Conservation (phyloP, 805 yeast genomes). For the Yamadazyma laniorum region DNA sequence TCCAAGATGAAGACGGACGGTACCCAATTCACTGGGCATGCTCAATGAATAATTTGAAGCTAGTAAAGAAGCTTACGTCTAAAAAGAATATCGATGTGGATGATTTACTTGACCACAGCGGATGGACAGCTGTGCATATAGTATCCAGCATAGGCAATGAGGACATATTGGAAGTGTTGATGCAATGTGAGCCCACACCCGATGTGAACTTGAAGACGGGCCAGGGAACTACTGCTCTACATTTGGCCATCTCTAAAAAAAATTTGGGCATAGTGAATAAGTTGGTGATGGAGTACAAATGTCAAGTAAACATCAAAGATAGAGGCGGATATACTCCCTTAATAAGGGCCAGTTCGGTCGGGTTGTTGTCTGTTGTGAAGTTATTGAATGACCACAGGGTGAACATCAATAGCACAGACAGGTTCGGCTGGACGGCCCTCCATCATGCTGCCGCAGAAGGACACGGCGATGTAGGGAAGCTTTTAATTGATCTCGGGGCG, state of each 20-base stretch:
- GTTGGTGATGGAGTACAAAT: slow-evolving; percentile 54
- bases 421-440: slow-evolving; percentile 78
- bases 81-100: slow-evolving; percentile 55
- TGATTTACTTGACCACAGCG: slow-evolving; percentile 66
- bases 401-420: slow-evolving; percentile 67
- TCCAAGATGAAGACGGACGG: slow-evolving; percentile 69
- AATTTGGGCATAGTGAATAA: slow-evolving; percentile 52
- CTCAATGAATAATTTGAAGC: slow-evolving; percentile 54
- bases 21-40: slow-evolving; percentile 90
- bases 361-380: slow-evolving; percentile 57
- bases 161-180: slow-evolving; percentile 49
- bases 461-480: slow-evolving; percentile 69
- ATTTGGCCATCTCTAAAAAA: slow-evolving; percentile 72
- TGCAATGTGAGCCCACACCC: slow-evolving; percentile 48
- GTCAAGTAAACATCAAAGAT: slow-evolving; percentile 67
- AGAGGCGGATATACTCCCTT: slow-evolving; percentile 62
- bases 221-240: slow-evolving; percentile 74
- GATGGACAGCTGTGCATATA: slow-evolving; percentile 88
- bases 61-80: slow-evolving; percentile 17
- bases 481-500: slow-evolving; percentile 66
- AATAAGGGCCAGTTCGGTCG: slow-evolving; percentile 82
- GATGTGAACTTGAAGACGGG: slow-evolving; percentile 60
- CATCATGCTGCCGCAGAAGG: slow-evolving; percentile 94
- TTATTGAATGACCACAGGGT: slow-evolving; percentile 53
- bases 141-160: slow-evolving; percentile 72